Evolutionary conservation across 768 basidiomycete species (phyloP), one percentile per base, ranked within the genome.

Genomic region (Leccinum uliginosum): DNA sequence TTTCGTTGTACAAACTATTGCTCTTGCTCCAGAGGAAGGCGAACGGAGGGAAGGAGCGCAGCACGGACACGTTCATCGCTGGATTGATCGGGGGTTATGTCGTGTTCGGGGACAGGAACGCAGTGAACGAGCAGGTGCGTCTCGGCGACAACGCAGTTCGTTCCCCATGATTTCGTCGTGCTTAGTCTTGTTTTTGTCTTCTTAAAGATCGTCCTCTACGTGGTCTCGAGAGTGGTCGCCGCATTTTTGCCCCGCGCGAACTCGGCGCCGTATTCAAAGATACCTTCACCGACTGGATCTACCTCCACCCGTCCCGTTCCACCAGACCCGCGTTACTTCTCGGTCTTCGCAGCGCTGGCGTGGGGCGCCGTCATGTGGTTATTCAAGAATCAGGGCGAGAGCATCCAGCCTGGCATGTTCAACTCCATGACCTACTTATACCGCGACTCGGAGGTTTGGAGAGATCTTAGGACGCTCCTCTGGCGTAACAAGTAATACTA

Each of bases 361-460:
- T 98, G 97, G 97, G 97, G 93, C 45, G 81, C 88, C 8, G 95
- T 98, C 47, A 98, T 99, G 96, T 99, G 89, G 83, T 75, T 97
- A 59, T 98, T 95, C 81, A 80, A 86, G 66, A 79, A 97, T 71
- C 79, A 83, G 21, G 85, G 90, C 50, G 88, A 98, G 74, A 86
- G 86, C n/a, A 84, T 99, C 58, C 94, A 98, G 66, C 91, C 93
- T 17, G 97, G 95, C 56, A 92, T 98, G 93, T 93, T 93, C 77
- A 91, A 84, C 75, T 91, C 89, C 17, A 98, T 97, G 95, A 83
- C 81, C 56, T 99, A 98, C 73, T 79, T 99, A 38, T 99, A 98
- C 75, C 84, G 86, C 38, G 93, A 98, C 71, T 95, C 93, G 19
- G 91, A 98, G 59, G 73, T 76, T 44, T 98, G 95, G 94, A 82